Conservation (phyloP, 345 rosid species). For the Sonneratia caseolaris region DNA sequence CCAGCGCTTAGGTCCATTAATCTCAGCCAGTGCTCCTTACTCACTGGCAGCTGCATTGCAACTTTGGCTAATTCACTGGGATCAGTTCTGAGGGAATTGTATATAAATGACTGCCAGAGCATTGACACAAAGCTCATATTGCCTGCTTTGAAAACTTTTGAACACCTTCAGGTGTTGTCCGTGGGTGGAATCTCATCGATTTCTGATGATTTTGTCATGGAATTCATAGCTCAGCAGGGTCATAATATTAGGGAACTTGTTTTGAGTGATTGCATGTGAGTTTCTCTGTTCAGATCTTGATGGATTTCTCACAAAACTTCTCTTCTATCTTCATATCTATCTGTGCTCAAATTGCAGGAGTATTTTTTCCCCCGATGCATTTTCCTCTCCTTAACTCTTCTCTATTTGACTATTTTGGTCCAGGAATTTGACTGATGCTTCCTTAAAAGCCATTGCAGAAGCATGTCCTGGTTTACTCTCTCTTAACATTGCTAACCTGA, state of each 20-base stretch:
- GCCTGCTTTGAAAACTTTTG: constrained; percentile 53
- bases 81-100: constrained; percentile 55
- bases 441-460: constrained; percentile 60
- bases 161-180: constrained; percentile 61
- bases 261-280: constrained; percentile 63
- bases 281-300: constrained; percentile 5
- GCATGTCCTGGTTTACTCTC: constrained; percentile 44
- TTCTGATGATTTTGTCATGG: constrained; percentile 42
- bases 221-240: constrained; percentile 36
- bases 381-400: constrained; percentile 4
- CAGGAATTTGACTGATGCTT: constrained; percentile 77
- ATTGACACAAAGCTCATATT: constrained; percentile 48
- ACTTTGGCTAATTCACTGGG: constrained; percentile 49
- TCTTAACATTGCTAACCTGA: constrained; percentile 55
- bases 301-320: not conserved
- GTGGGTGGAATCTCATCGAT: constrained; percentile 55
- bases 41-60: constrained; percentile 47
- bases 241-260: constrained; percentile 57
- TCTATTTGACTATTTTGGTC: constrained; percentile 18
- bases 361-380: not conserved
- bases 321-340: not conserved
- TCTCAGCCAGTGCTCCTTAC: constrained; percentile 77
- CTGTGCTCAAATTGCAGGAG: not conserved
- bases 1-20: constrained; percentile 57
- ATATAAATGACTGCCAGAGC: constrained; percentile 68